Percentiles rank a stretch among this genome's conserved stretches.
Evolutionary conservation across 768 basidiomycete genomes (phyloP).

Genomic region (Boletus reticulatus): DNA sequence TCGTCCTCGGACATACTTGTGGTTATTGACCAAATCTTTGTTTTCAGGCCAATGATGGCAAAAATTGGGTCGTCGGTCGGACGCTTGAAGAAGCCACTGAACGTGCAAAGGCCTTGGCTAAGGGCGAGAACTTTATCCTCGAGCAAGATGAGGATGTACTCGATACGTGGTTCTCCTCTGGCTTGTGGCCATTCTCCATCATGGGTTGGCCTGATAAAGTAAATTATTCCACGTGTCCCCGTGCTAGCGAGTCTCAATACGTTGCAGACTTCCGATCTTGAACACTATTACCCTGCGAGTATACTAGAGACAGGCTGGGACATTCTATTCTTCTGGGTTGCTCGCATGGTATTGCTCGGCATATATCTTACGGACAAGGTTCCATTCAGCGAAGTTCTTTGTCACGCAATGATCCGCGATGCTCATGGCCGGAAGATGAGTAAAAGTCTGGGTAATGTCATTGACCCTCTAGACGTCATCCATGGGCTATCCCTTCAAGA

Average conservation of each 20-base stretch:
- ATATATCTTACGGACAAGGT: slow-evolving; percentile 83
- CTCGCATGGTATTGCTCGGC: slow-evolving; percentile 95
- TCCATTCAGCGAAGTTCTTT: slow-evolving; percentile 94
- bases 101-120: slow-evolving; percentile 68
- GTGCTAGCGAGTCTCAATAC: neutral
- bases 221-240: neutral
- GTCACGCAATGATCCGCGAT: slow-evolving; percentile 98
- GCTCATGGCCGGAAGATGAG: slow-evolving; percentile 99
- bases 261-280: slow-evolving; percentile 67
- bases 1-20: neutral
- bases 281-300: slow-evolving; percentile 85
- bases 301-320: slow-evolving; percentile 99
- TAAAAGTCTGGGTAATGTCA: slow-evolving; percentile 96
- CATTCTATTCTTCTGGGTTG: slow-evolving; percentile 99
- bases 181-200: slow-evolving; percentile 95
- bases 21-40: neutral
- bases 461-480: slow-evolving; percentile 95
- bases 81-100: slow-evolving; percentile 72
- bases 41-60: slow-evolving; percentile 59
- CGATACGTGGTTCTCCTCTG: slow-evolving; percentile 99
- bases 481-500: slow-evolving; percentile 76
- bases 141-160: slow-evolving; percentile 96
- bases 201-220: slow-evolving; percentile 98
- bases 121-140: slow-evolving; percentile 64
- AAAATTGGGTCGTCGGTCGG: slow-evolving; percentile 91